These are phyloP conservation scores for Diaporthe batatas DNA, from an alignment of 2,329 filamentous ascomycete genomes.

Conservation along the genomic window DNA sequence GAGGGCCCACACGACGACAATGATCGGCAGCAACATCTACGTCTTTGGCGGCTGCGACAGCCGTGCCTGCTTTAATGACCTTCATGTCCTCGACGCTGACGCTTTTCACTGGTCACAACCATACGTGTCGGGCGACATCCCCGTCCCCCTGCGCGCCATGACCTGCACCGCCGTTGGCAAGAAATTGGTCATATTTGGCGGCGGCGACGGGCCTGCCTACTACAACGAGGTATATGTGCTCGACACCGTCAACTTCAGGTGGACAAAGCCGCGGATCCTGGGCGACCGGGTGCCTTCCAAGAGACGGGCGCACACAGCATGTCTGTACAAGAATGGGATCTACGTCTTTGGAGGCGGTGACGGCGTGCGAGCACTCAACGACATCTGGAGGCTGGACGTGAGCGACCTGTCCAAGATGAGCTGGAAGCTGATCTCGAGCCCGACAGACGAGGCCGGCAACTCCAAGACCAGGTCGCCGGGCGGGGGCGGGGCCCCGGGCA, in stretches of 20 bases:
- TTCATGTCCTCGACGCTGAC: conserved; percentile 78
- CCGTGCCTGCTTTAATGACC: conserved; percentile 75
- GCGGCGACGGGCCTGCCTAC: conserved; percentile 77
- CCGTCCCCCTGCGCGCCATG: conserved; percentile 76
- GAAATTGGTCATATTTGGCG: conserved; percentile 78
- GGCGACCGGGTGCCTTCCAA: conserved; percentile 72
- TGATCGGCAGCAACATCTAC: conserved; percentile 76
- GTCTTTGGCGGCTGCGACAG: conserved; percentile 79
- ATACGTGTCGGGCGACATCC: conserved; percentile 74
- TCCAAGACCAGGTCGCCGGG: conserved; percentile 45
- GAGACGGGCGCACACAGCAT: conserved; percentile 77
- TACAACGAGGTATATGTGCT: conserved; percentile 80
- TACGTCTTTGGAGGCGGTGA: conserved; percentile 81
- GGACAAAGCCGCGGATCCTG: conserved; percentile 72
- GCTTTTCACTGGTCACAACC: conserved; percentile 78
- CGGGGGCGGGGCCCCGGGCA: conserved; percentile 40
- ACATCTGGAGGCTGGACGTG: conserved; percentile 80
- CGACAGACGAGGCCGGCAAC: conserved; percentile 44
- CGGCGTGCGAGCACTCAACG: conserved; percentile 77
- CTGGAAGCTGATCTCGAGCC: conserved; percentile 73
- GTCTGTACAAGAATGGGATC: conserved; percentile 77
- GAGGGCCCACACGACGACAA: conserved; percentile 75
- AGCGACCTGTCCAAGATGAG: conserved; percentile 76
- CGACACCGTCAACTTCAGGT: conserved; percentile 78
- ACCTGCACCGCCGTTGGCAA: conserved; percentile 79